Percentiles rank a stretch among this genome's conserved stretches.
Evolutionary conservation across 1,139 yeast genomes (phyloP).

Genomic region (Nadsonia starkeyi-henricii): DNA sequence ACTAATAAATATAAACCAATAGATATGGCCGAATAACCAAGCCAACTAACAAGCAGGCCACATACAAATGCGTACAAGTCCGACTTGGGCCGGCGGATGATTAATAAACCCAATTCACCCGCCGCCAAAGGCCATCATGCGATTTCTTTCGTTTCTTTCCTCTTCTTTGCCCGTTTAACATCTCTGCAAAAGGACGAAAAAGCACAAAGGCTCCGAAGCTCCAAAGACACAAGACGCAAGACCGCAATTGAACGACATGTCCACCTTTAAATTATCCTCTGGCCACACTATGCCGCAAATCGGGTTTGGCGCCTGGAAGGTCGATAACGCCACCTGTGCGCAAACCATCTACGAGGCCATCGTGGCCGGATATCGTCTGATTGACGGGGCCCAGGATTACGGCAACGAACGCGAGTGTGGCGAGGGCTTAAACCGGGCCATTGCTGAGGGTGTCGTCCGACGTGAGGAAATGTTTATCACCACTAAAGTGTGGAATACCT

Average conservation of each 20-base stretch:
- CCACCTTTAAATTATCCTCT: slow-evolving; percentile 10
- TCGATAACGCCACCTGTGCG: slow-evolving; percentile 26
- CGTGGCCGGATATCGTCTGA: slow-evolving; percentile 30
- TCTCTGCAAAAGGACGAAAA: too few relatives aligned
- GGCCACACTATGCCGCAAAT: slow-evolving; percentile 34
- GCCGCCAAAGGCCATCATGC: too few relatives aligned
- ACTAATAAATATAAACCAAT: too few relatives aligned
- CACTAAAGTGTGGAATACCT: slow-evolving; percentile 33
- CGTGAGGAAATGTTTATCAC: slow-evolving; percentile 30
- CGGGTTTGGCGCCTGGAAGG: slow-evolving; percentile 39
- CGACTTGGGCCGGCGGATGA: too few relatives aligned
- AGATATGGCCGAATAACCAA: too few relatives aligned
- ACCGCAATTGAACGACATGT: neutral
- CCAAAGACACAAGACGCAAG: too few relatives aligned
- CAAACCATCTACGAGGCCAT: slow-evolving; percentile 32
- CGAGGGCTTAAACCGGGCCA: slow-evolving; percentile 27
- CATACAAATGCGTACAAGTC: too few relatives aligned
- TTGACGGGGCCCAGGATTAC: slow-evolving; percentile 31
- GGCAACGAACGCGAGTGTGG: slow-evolving; percentile 30
- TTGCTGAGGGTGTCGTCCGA: slow-evolving; percentile 26
- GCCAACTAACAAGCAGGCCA: too few relatives aligned
- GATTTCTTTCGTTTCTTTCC: too few relatives aligned
- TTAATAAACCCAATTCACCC: too few relatives aligned
- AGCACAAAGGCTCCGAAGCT: too few relatives aligned
- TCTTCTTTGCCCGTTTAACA: too few relatives aligned